These are phyloP conservation scores for Plasmodium yoelii DNA, from an alignment of 169 alveolate species.

Conservation along the genomic window DNA sequence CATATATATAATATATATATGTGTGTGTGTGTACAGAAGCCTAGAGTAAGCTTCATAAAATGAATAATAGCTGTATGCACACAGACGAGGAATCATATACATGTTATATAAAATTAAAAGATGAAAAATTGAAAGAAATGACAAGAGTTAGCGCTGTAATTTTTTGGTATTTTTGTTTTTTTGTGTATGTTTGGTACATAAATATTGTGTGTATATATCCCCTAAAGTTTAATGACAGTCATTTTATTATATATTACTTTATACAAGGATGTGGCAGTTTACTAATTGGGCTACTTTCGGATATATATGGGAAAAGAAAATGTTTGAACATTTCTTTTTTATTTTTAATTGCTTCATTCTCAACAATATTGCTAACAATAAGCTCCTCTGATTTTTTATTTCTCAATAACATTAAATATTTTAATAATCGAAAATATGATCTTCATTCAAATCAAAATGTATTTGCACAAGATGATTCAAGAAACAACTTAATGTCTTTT, in stretches of 20 bases:
- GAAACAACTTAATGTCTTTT: too few relatives aligned
- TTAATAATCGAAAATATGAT: background rate
- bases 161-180: conserved; percentile 15
- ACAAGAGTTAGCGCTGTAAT: conserved; percentile 3
- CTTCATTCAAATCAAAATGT: too few relatives aligned
- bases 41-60: too few relatives aligned
- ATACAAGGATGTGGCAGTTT: conserved; percentile 45
- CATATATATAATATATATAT: too few relatives aligned
- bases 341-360: background rate
- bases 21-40: too few relatives aligned
- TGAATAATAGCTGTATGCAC: too few relatives aligned
- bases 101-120: background rate
- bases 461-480: too few relatives aligned
- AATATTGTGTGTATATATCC: conserved; percentile 30
- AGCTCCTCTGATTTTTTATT: conserved; percentile 8
- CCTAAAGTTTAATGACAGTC: background rate
- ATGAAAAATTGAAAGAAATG: background rate
- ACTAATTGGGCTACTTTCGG: conserved; percentile 25
- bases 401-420: background rate
- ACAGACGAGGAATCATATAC: too few relatives aligned
- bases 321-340: conserved; percentile 24
- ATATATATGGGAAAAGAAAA: conserved; percentile 34
- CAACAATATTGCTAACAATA: background rate
- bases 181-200: conserved; percentile 27
- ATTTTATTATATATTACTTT: conserved; percentile 10